Conservation (phyloP, 345 rosid genomes). For the Odontarrhena argentea region DNA sequence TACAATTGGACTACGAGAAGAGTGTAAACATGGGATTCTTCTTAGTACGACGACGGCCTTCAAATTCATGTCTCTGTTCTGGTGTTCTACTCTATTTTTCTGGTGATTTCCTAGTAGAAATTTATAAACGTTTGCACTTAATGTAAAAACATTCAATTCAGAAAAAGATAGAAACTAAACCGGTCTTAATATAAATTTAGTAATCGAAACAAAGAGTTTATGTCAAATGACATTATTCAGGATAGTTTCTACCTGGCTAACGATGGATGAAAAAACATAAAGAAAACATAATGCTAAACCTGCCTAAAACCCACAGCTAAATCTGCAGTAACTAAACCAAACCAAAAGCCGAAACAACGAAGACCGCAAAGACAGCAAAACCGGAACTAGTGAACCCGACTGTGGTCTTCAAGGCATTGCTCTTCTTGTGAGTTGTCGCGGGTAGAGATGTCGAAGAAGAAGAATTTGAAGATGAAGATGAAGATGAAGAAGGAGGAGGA, state of each 20-base stretch:
- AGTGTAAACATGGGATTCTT: not conserved
- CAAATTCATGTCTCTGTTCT: no score
- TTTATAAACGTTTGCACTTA: no score
- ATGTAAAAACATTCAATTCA: no score
- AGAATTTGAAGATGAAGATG: constrained; percentile 29
- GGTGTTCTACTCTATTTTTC: no score
- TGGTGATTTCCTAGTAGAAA: no score
- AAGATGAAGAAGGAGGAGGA: constrained; percentile 29
- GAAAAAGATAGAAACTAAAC: not conserved
- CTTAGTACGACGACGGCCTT: no score
- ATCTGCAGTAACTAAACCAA: constrained; percentile 18
- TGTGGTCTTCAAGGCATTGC: constrained; percentile 29
- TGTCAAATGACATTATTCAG: not conserved
- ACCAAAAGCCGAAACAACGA: constrained; percentile 32
- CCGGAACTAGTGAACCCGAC: constrained; percentile 21
- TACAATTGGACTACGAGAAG: not conserved
- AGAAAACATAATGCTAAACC: constrained; percentile 16
- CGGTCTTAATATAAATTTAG: constrained; percentile 1
- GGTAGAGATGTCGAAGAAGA: constrained; percentile 30
- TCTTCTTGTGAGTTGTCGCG: constrained; percentile 32
- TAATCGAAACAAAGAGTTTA: not conserved
- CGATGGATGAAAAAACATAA: not conserved
- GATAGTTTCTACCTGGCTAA: constrained; percentile 8
- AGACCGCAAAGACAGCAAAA: constrained; percentile 17
- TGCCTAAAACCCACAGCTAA: constrained; percentile 2